phyloP scores from a whole-genome alignment of 176 grass and related monocot species.

The Bromus sterilis region DNA sequence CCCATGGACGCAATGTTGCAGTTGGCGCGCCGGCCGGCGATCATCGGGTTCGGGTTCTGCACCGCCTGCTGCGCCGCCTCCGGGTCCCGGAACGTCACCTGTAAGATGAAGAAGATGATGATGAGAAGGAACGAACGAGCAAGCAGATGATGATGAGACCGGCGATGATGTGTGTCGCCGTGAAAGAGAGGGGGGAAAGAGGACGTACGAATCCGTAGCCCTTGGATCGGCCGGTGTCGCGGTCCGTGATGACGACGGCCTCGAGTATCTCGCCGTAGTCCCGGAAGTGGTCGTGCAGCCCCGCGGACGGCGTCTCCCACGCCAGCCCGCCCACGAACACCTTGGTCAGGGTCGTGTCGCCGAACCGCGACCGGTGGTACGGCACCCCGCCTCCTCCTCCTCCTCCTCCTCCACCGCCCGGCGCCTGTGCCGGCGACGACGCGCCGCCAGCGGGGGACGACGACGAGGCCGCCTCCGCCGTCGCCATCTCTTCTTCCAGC shows the following conservation, averaged over 20 bases:
- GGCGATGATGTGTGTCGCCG: neutral
- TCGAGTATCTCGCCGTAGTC: constrained; percentile 90
- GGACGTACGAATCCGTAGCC: constrained; percentile 90
- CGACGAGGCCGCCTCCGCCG: constrained; percentile 13
- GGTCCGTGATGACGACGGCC: constrained; percentile 91
- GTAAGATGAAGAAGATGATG: neutral
- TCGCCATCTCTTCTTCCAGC: neutral
- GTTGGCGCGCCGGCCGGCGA: constrained; percentile 86
- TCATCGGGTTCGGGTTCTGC: constrained; percentile 78
- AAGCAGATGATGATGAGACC: neutral
- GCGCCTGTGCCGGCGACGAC: constrained; percentile 20
- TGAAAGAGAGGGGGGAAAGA: neutral
- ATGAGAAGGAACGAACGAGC: too few relatives aligned
- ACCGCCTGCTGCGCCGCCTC: constrained; percentile 68
- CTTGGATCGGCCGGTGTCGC: constrained; percentile 75
- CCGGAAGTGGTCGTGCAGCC: constrained; percentile 63
- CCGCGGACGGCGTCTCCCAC: constrained; percentile 82
- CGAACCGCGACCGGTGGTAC: constrained; percentile 69
- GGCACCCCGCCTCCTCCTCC: neutral
- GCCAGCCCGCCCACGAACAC: constrained; percentile 95
- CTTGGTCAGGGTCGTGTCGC: constrained; percentile 90
- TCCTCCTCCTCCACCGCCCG: neutral
- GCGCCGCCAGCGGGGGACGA: constrained; percentile 16
- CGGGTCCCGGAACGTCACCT: constrained; percentile 87
- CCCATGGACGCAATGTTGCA: constrained; percentile 95